Conservation (phyloP, 2,329 filamentous ascomycete genomes). For the Claviceps purpurea region DNA sequence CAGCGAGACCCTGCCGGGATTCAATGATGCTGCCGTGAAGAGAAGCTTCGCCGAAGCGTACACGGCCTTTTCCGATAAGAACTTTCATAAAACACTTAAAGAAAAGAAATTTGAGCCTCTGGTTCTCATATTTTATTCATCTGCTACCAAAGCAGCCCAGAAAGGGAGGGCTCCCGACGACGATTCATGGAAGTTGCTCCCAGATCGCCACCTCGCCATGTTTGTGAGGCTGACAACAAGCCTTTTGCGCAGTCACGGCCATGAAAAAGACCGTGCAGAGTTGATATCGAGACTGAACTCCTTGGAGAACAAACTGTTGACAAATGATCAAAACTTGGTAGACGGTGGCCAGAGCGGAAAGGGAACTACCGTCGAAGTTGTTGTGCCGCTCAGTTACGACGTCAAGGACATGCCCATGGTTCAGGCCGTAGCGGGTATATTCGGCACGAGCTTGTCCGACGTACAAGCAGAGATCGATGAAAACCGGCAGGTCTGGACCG, state of each 20-base stretch:
- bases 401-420: slow-evolving; percentile 96
- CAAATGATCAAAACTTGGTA: slow-evolving; percentile 77
- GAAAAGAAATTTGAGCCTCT: slow-evolving; percentile 86
- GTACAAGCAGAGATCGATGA: slow-evolving; percentile 80
- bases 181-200: slow-evolving; percentile 80
- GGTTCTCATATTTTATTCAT: slow-evolving; percentile 91
- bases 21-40: slow-evolving; percentile 80
- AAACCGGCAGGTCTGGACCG: slow-evolving; percentile 72
- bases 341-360: slow-evolving; percentile 19
- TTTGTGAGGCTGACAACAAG: slow-evolving; percentile 78
- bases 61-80: slow-evolving; percentile 79
- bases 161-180: slow-evolving; percentile 64
- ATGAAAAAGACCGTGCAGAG: slow-evolving; percentile 74
- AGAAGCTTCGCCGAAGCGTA: slow-evolving; percentile 90
- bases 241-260: slow-evolving; percentile 71
- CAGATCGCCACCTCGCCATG: slow-evolving; percentile 86
- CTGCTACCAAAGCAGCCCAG: slow-evolving; percentile 74
- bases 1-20: slow-evolving; percentile 74
- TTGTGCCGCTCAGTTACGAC: slow-evolving; percentile 74
- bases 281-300: slow-evolving; percentile 64
- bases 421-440: slow-evolving; percentile 73
- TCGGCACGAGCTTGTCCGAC: slow-evolving; percentile 64
- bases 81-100: slow-evolving; percentile 81
- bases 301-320: slow-evolving; percentile 84
- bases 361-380: slow-evolving; percentile 56